Base-by-base conservation (phyloP, 345 rosid genomes). In the Brassica cretica region DNA sequence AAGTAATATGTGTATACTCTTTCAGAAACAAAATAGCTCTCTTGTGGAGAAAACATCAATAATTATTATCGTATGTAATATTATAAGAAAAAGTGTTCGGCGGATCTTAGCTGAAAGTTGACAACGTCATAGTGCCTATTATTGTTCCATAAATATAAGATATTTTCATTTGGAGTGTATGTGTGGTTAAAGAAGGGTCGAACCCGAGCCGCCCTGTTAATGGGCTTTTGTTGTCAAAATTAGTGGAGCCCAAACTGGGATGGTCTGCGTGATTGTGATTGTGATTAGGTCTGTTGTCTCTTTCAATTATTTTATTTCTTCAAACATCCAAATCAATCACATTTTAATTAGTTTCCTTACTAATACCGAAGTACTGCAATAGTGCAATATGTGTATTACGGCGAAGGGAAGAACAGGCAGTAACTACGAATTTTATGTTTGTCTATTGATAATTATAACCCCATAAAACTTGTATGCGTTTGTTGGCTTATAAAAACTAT, bases 161-260 rank as follows among this genome's bases (percentile, higher is more conserved):
- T 14, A 24, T 14, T 27, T 7, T 65, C 24, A 65, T 66, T 56
- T 39, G 18, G 37, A 41, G 35, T 71, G 61, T 65, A 5, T 65
- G 14, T 65, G 72, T 71, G 76, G 81, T 72, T 59, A 12, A 78
- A 27, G 63, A 44, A 66, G 59, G 72, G 76, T 72, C 72, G 62
- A 53, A 56, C 15, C 37, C 37, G 67, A 71, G 76, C 75, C 71
- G 71, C 75, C 75, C 59, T 35, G 35, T 70, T 6, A 70, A 70
- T 70, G 80, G 80, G 80, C 81, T 78, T 59, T 72, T 66, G 68
- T 71, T 12, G 76, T 78, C 68, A 56, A 66, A 78, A 27, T 68
- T 78, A 72, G 81, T 77, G 81, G 81, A 77, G 76, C 81, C 71
- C 76, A 53, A 71, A 21, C 51, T 76, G 64, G 70, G 63, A 33